Conservation (phyloP, 768 basidiomycete species). For the Boletus coccyginus region DNA sequence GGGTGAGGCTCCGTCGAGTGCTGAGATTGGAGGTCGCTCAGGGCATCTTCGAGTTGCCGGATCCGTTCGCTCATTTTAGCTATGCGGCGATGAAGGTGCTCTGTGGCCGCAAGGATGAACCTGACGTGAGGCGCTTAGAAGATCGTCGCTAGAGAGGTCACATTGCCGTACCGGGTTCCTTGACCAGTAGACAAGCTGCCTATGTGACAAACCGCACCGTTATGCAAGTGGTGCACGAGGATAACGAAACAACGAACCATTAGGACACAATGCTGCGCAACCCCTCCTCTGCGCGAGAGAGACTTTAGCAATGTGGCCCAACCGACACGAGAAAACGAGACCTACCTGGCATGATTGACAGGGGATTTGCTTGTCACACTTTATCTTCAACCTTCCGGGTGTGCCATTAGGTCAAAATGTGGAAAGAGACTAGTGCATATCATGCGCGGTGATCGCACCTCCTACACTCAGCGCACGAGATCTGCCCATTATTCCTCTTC, state of each 20-base stretch:
- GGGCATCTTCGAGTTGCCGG: slow-evolving; percentile 59
- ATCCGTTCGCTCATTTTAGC: slow-evolving; percentile 52
- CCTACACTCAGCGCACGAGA: slow-evolving; percentile 81
- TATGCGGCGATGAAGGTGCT: slow-evolving; percentile 60
- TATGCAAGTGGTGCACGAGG: background rate
- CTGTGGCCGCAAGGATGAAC: slow-evolving; percentile 63
- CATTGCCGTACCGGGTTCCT: slow-evolving; percentile 55
- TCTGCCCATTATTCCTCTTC: slow-evolving; percentile 72
- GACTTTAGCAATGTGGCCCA: background rate
- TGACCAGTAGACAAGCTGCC: slow-evolving; percentile 79
- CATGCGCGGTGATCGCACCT: slow-evolving; percentile 59
- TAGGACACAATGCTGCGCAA: slow-evolving; percentile 69
- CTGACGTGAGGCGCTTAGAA: slow-evolving; percentile 24
- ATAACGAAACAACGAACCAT: slow-evolving; percentile 43
- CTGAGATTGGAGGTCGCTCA: slow-evolving; percentile 47
- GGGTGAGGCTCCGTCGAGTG: slow-evolving; percentile 57
- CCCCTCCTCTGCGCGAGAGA: slow-evolving; percentile 50
- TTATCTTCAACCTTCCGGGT: slow-evolving; percentile 67
- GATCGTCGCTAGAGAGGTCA: background rate
- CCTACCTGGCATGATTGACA: slow-evolving; percentile 72
- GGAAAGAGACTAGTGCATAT: slow-evolving; percentile 19
- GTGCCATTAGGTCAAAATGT: slow-evolving; percentile 20
- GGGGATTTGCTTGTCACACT: slow-evolving; percentile 80
- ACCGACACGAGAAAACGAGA: slow-evolving; percentile 1
- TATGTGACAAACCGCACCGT: slow-evolving; percentile 21